phyloP scores from a whole-genome alignment of 805 yeast genomes.

The Suhomyces sp. region DNA sequence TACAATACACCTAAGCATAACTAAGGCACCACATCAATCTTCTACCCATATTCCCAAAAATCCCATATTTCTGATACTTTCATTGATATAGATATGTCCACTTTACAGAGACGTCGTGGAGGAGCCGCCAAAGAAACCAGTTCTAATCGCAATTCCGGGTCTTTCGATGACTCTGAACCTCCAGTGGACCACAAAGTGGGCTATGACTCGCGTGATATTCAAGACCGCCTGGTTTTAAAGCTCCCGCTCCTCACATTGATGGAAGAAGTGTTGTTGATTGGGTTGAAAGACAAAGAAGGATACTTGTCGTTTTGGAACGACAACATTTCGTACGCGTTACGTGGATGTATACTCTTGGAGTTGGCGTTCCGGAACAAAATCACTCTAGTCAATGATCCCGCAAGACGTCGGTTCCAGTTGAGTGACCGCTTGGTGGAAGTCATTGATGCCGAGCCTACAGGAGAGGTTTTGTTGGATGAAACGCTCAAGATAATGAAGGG shows the following conservation, averaged over 20 bases:
- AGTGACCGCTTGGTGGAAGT: constrained; percentile 87
- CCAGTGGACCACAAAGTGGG: constrained; percentile 63
- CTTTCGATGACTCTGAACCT: constrained; percentile 25
- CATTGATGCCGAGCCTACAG: constrained; percentile 80
- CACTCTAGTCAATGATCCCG: constrained; percentile 86
- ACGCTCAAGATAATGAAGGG: constrained; percentile 85
- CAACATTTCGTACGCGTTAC: constrained; percentile 89
- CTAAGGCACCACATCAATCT: no score
- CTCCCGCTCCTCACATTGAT: constrained; percentile 81
- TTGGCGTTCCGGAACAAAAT: constrained; percentile 89
- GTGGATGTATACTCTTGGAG: constrained; percentile 92
- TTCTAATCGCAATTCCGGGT: constrained; percentile 16
- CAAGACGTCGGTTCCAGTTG: constrained; percentile 82
- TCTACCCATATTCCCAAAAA: neutral
- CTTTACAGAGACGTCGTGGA: constrained; percentile 74
- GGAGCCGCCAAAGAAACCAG: constrained; percentile 23
- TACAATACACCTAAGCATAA: no score
- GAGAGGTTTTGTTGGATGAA: constrained; percentile 93
- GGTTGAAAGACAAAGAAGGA: constrained; percentile 94
- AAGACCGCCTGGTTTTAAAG: constrained; percentile 34
- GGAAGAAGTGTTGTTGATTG: constrained; percentile 94
- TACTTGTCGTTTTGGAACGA: constrained; percentile 98
- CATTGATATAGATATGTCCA: neutral
- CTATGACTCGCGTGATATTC: constrained; percentile 71
- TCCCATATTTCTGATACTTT: neutral